A percentile compares a stretch with the other conserved stretches of the same genome.
Conservation (phyloP, 306 rosid genomes). For the peach (Prunus persica) region DNA sequence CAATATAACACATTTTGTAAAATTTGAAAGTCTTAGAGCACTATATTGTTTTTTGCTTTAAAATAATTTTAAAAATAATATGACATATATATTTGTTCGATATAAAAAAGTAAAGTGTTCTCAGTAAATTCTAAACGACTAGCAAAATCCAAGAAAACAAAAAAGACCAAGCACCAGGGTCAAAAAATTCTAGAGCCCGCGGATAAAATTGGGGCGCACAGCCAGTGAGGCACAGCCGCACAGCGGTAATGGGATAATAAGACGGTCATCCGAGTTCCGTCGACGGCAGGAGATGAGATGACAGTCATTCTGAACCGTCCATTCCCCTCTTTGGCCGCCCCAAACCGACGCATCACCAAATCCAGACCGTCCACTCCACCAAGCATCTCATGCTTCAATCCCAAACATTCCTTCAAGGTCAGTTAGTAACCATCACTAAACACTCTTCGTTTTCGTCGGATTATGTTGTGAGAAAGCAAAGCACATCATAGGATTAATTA, state of each 20-base stretch:
- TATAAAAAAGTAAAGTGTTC: too few species aligned
- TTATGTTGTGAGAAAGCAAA: background rate
- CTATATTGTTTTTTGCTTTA: too few species aligned
- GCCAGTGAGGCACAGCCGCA: background rate
- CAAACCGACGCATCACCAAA: background rate
- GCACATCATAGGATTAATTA: background rate
- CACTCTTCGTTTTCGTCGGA: background rate
- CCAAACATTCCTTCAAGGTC: constrained; percentile 43
- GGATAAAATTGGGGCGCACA: background rate
- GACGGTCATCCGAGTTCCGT: background rate
- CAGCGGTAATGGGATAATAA: background rate
- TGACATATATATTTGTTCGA: too few species aligned
- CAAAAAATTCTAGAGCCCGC: background rate
- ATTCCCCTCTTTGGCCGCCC: constrained; percentile 20
- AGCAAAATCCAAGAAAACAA: too few species aligned
- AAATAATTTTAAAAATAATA: too few species aligned
- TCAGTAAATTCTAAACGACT: background rate
- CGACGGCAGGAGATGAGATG: constrained; percentile 27
- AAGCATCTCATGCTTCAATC: constrained; percentile 35
- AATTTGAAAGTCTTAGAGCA: too few species aligned
- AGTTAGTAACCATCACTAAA: background rate
- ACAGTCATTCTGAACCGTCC: constrained; percentile 36
- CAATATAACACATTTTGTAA: too few species aligned
- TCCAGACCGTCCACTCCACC: constrained; percentile 15
- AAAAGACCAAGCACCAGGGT: background rate